These are phyloP conservation scores for Solanum hybrid DNA, from an alignment of 305 asterid species.

Conservation along the genomic window DNA sequence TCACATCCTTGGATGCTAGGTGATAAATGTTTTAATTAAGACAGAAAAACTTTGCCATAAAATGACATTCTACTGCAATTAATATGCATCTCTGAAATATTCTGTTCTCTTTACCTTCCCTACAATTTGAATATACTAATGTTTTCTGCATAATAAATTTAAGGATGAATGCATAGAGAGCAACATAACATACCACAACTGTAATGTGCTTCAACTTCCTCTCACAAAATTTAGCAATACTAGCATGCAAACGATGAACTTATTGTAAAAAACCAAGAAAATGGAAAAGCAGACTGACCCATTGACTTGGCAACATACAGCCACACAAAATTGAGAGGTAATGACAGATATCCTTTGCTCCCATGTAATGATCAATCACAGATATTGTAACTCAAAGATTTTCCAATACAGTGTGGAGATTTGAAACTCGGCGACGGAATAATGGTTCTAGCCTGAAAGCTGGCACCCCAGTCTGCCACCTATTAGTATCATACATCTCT, in stretches of 20 bases:
- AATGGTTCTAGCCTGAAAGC: conserved; percentile 68
- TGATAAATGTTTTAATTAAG: not conserved
- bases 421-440: conserved; percentile 65
- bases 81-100: not conserved
- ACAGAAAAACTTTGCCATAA: not conserved
- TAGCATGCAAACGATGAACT: not conserved
- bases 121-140: not conserved
- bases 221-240: not conserved
- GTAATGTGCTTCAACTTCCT: not conserved
- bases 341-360: conserved; percentile 12
- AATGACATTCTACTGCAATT: not conserved
- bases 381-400: conserved; percentile 33
- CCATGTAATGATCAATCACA: conserved; percentile 13
- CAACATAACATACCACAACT: not conserved
- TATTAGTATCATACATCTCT: conserved; percentile 87
- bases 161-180: not conserved
- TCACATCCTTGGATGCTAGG: not conserved
- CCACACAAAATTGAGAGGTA: not conserved
- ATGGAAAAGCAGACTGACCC: not conserved
- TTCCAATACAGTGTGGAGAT: conserved; percentile 65
- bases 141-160: not conserved
- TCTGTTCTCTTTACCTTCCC: not conserved
- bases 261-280: not conserved
- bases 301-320: not conserved
- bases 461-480: conserved; percentile 65